These are phyloP conservation scores for Pleomassaria siparia DNA, from an alignment of 2,329 filamentous ascomycete species.

Conservation along the genomic window DNA sequence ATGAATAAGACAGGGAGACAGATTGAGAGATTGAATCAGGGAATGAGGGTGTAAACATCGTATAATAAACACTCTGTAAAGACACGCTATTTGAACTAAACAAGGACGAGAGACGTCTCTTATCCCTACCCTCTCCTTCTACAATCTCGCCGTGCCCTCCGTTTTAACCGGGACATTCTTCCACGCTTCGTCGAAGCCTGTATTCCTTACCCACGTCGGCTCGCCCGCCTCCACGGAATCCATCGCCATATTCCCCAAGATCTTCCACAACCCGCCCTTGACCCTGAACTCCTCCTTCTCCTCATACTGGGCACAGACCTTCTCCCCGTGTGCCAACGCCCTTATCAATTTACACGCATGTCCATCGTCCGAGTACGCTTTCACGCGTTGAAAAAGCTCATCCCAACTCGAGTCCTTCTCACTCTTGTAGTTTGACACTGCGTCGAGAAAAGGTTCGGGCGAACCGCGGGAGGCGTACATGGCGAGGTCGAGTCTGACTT, in stretches of 20 bases:
- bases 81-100: too few species aligned
- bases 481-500: slow-evolving; percentile 72
- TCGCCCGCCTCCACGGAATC: slow-evolving; percentile 61
- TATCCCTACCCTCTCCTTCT: too few species aligned
- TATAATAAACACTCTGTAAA: too few species aligned
- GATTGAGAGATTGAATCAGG: too few species aligned
- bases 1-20: too few species aligned
- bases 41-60: too few species aligned
- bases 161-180: slow-evolving; percentile 41
- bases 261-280: slow-evolving; percentile 61
- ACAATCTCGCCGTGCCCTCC: slow-evolving; percentile 24
- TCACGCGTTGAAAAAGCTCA: slow-evolving; percentile 49
- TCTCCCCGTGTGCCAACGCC: slow-evolving; percentile 66
- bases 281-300: slow-evolving; percentile 51
- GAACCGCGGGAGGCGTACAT: slow-evolving; percentile 71
- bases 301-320: slow-evolving; percentile 51
- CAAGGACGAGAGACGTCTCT: too few species aligned
- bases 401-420: slow-evolving; percentile 45
- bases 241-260: slow-evolving; percentile 61
- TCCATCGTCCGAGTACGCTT: slow-evolving; percentile 68
- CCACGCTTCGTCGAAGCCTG: slow-evolving; percentile 70
- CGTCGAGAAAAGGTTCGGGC: slow-evolving; percentile 61
- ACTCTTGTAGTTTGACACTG: slow-evolving; percentile 63
- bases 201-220: slow-evolving; percentile 61
- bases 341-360: slow-evolving; percentile 77